A percentile compares a stretch with the other conserved stretches of the same genome.
phyloP scores from a whole-genome alignment of 176 grass and related monocot species.

The Coix lacrymajobi region DNA sequence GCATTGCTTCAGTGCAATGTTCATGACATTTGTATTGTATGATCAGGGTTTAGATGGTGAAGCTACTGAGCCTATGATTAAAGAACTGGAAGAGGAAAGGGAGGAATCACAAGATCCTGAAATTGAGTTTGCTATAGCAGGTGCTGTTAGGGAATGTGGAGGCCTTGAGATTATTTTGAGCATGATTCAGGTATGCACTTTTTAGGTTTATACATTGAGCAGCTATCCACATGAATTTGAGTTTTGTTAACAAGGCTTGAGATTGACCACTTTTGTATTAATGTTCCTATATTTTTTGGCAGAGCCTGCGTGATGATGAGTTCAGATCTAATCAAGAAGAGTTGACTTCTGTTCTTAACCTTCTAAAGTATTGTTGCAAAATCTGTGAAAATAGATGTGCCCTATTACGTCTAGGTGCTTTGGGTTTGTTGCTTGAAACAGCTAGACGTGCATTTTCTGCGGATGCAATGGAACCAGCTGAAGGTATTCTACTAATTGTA shows the following conservation, averaged over 20 bases:
- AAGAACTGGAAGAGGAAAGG: constrained; percentile 98
- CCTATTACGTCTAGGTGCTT: constrained; percentile 63
- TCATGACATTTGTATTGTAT: neutral
- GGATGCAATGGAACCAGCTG: constrained; percentile 92
- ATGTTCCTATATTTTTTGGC: constrained; percentile 22
- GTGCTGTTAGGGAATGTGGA: constrained; percentile 87
- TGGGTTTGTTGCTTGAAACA: constrained; percentile 84
- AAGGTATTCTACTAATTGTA: constrained; percentile 96
- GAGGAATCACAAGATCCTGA: constrained; percentile 98
- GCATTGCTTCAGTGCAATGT: neutral
- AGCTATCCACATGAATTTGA: constrained; percentile 7
- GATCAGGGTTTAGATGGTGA: constrained; percentile 95
- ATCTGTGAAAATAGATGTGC: constrained; percentile 91
- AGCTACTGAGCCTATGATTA: constrained; percentile 99
- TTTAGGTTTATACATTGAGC: neutral
- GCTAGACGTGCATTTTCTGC: constrained; percentile 86
- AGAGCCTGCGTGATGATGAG: constrained; percentile 78
- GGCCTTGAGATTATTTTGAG: constrained; percentile 95
- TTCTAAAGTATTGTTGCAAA: constrained; percentile 94
- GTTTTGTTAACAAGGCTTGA: neutral
- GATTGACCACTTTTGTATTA: neutral
- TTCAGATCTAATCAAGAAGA: constrained; percentile 88
- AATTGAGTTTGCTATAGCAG: constrained; percentile 94
- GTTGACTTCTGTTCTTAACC: constrained; percentile 78
- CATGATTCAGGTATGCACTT: constrained; percentile 81